Evolutionary conservation across 208 protist species (phyloP).

Genomic region (Acanthamoeba royreba): DNA sequence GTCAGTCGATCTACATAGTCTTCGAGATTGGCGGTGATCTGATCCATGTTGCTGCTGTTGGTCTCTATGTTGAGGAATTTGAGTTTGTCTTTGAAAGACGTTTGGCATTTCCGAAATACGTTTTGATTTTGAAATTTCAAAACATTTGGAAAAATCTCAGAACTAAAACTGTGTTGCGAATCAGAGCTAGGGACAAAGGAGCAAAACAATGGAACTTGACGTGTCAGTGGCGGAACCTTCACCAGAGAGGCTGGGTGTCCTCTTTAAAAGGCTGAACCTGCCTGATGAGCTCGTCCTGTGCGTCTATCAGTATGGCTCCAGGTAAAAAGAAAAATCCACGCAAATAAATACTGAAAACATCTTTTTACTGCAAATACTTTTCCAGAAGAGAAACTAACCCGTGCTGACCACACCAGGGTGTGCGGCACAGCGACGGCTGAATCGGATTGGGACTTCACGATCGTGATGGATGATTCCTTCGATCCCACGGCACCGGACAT

Average conservation of each 20-base stretch:
- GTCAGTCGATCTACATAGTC: neutral
- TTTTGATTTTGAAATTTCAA: too few relatives aligned
- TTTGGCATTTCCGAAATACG: too few relatives aligned
- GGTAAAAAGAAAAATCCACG: neutral
- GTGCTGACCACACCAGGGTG: too few relatives aligned
- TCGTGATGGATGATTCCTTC: neutral
- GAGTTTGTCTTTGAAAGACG: too few relatives aligned
- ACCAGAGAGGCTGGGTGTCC: too few relatives aligned
- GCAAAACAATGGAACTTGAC: neutral
- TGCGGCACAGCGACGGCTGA: neutral
- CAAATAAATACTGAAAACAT: neutral
- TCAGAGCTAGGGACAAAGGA: too few relatives aligned
- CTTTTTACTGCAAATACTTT: neutral
- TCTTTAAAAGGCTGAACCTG: neutral
- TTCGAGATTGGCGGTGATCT: neutral
- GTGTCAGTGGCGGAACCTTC: too few relatives aligned
- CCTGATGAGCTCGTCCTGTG: neutral
- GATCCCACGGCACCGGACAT: neutral
- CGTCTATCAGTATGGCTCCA: neutral
- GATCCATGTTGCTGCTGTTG: neutral
- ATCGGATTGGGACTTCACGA: conserved; percentile 19
- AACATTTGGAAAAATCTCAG: too few relatives aligned
- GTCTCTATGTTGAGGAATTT: too few relatives aligned
- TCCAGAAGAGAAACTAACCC: too few relatives aligned
- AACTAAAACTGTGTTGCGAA: too few relatives aligned